Base-by-base conservation (phyloP, 73 alveolate species). In the Paramecium sexaurelia region DNA sequence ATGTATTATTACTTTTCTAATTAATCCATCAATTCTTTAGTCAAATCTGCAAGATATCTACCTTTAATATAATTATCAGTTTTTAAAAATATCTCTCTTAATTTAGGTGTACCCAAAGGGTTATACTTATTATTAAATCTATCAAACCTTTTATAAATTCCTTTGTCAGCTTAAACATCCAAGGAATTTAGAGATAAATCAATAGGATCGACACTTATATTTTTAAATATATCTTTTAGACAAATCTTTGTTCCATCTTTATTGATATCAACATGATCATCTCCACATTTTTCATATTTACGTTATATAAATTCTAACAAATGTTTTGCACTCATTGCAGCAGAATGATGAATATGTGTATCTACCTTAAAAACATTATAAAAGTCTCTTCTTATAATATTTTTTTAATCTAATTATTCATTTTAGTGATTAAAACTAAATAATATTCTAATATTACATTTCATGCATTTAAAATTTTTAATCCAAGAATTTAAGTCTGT, bases 311-410 rank as follows among this genome's bases (percentile, higher is more conserved):
- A 95, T 33, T 93, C 93, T 36, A 68, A 85, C 45, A 95, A 69
- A 29, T 95, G 98, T 57, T 95, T 91, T 15, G 96, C 96, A 67
- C 94, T 95, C 98, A 95, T 95, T 17, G 97, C 96, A 56, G 98
- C 98, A 17, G 98, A 95, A 41, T 93, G 97, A 26, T 95, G 98
- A 33, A 95, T 92, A 85, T 95, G 98, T 3, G 94, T 95, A 37
- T 95, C 98, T 5, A 95, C 96, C 61, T 95, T 95, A 68, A 75
- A 73, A 11, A 94, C 93, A 43, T 94, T 87, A 40, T 87, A 87
- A 40, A 87, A 87, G 43, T 87, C 93, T 36, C 67, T 67, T 15
- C 89, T 78, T 78, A 55, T 67, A 15, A 87, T 87, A 20, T 36
- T 22, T 29, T 87, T 87, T 27, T 87, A 55, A 36, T 68, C 89